These are phyloP conservation scores for Pestalotiopsis sp. DNA, from an alignment of 2,329 filamentous ascomycete species.

Conservation along the genomic window DNA sequence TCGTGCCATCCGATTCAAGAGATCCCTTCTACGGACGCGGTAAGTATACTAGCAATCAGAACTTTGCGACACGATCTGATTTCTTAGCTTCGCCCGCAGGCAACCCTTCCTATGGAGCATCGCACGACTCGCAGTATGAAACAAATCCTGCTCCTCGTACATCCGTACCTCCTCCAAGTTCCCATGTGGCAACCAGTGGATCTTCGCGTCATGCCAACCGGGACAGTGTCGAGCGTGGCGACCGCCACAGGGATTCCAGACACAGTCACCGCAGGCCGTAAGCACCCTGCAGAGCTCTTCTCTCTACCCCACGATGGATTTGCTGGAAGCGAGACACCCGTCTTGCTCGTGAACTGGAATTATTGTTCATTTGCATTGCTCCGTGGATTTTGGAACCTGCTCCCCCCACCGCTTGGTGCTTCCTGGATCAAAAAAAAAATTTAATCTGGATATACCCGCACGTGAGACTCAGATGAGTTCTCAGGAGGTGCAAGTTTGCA, in stretches of 20 bases:
- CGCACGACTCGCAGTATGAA: constrained; percentile 57
- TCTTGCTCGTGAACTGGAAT: constrained; percentile 30
- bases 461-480: constrained; percentile 29
- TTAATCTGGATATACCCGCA: constrained; percentile 33
- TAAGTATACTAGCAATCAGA: constrained; percentile 49
- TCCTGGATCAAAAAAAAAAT: constrained; percentile 30
- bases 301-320: constrained; percentile 15
- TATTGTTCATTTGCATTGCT: constrained; percentile 32
- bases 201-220: constrained; percentile 28
- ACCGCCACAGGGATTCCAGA: constrained; percentile 32
- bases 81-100: constrained; percentile 57
- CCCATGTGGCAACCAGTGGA: constrained; percentile 35
- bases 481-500: constrained; percentile 38
- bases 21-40: constrained; percentile 63
- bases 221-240: constrained; percentile 26
- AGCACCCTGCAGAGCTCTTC: constrained; percentile 18
- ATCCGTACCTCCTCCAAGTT: constrained; percentile 29
- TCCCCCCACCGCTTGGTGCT: constrained; percentile 24
- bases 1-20: constrained; percentile 47
- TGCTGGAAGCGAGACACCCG: constrained; percentile 19
- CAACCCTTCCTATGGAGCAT: constrained; percentile 42
- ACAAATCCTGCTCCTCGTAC: constrained; percentile 41
- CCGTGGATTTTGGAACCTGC: constrained; percentile 32
- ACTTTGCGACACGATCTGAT: constrained; percentile 41
- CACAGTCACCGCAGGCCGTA: constrained; percentile 33